phyloP scores from a whole-genome alignment of 2,329 filamentous ascomycete species.

The Paraconiothyrium brasiliense region DNA sequence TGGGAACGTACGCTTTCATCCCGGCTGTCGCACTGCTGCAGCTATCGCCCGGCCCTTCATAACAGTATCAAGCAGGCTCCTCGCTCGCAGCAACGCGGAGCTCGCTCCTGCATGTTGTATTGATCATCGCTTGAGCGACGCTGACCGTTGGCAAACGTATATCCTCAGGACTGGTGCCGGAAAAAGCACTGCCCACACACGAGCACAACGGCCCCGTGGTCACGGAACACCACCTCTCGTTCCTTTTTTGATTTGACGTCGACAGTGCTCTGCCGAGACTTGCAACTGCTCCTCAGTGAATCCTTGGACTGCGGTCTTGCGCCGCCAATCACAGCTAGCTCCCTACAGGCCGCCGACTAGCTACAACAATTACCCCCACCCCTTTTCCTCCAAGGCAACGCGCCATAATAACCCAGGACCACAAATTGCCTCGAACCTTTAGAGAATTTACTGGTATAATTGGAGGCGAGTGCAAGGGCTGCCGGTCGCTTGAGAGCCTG shows the following conservation, averaged over 20 bases:
- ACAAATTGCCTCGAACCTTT: not conserved
- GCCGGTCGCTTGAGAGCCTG: constrained; percentile 23
- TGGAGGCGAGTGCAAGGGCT: constrained; percentile 22
- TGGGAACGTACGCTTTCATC: constrained; percentile 20
- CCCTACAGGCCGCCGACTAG: constrained; percentile 26
- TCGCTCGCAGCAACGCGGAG: constrained; percentile 4
- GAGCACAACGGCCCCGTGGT: constrained; percentile 17
- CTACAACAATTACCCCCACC: constrained; percentile 28
- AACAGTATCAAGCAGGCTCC: not conserved
- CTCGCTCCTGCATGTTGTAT: constrained; percentile 17
- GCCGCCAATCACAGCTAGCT: constrained; percentile 33
- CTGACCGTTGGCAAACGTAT: constrained; percentile 14
- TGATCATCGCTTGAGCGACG: constrained; percentile 19
- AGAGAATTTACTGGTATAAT: constrained; percentile 1
- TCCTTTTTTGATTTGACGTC: constrained; percentile 19
- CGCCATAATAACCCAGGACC: constrained; percentile 3
- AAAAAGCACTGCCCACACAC: constrained; percentile 1
- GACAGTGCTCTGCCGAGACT: constrained; percentile 23
- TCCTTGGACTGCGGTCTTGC: constrained; percentile 25
- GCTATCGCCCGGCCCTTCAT: constrained; percentile 2
- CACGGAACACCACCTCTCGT: constrained; percentile 14
- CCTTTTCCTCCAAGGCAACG: constrained; percentile 20
- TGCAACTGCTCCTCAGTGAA: constrained; percentile 24
- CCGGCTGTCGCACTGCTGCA: constrained; percentile 21
- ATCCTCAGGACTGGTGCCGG: constrained; percentile 10